Conservation (phyloP, 2,329 filamentous ascomycete genomes). For the Gliomastix tumulicola region DNA sequence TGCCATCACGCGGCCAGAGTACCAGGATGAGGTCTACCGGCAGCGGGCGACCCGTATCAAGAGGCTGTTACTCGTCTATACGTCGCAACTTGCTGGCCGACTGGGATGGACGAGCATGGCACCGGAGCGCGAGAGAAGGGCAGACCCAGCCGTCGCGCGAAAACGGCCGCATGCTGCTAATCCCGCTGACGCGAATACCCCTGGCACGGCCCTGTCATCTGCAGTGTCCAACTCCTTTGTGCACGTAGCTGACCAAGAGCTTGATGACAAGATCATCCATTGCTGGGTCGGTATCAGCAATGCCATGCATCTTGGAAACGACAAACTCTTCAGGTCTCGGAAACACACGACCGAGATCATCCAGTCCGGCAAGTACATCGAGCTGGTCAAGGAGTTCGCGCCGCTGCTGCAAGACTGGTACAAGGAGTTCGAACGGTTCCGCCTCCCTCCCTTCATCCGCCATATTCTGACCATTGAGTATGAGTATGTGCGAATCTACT, state of each 20-base stretch:
- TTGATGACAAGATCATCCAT: conserved; percentile 67
- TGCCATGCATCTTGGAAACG: conserved; percentile 85
- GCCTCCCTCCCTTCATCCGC: conserved; percentile 56
- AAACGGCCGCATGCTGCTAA: conserved; percentile 40
- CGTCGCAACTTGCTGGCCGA: conserved; percentile 87
- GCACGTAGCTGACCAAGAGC: conserved; percentile 59
- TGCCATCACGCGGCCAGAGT: conserved; percentile 54
- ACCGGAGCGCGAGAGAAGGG: conserved; percentile 56
- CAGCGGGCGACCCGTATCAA: conserved; percentile 76
- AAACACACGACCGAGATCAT: conserved; percentile 87
- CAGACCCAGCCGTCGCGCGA: conserved; percentile 47
- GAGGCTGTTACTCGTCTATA: conserved; percentile 80
- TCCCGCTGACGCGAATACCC: conserved; percentile 51
- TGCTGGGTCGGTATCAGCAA: conserved; percentile 94
- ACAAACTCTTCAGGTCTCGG: conserved; percentile 79
- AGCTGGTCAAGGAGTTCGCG: conserved; percentile 73
- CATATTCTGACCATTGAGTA: conserved; percentile 91
- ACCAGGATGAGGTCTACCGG: conserved; percentile 70
- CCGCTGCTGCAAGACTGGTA: conserved; percentile 75
- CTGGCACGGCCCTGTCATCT: conserved; percentile 50
- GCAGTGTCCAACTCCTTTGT: conserved; percentile 49
- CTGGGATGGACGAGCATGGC: conserved; percentile 93
- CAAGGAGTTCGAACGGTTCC: conserved; percentile 72
- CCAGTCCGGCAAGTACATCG: conserved; percentile 76
- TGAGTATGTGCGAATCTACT: conserved; percentile 88